phyloP scores from a whole-genome alignment of 2,329 filamentous ascomycete species.

The Fusarium devonianum region DNA sequence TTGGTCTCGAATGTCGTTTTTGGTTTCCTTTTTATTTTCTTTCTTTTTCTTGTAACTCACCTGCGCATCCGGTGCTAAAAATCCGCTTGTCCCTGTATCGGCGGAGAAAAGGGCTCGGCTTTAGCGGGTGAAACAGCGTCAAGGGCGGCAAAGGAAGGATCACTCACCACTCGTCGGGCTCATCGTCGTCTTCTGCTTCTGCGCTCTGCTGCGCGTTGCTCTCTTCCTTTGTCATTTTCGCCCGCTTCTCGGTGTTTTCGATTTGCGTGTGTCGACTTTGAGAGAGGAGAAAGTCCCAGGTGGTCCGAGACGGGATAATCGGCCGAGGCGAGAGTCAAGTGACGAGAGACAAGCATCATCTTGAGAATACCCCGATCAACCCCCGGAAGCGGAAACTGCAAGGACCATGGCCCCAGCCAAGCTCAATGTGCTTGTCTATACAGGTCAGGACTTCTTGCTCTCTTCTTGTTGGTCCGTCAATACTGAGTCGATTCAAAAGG shows the following conservation, averaged over 20 bases:
- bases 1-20: no score
- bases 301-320: conserved; percentile 39
- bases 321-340: conserved; percentile 38
- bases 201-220: conserved; percentile 49
- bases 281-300: conserved; percentile 19
- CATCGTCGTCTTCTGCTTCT: conserved; percentile 64
- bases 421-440: conserved; percentile 93
- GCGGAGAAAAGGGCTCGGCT: conserved; percentile 39
- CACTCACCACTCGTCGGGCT: conserved; percentile 91
- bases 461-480: background rate
- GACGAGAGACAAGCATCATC: conserved; percentile 13
- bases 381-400: background rate
- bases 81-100: conserved; percentile 89
- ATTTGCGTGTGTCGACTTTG: conserved; percentile 9
- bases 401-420: conserved; percentile 68
- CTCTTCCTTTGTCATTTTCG: conserved; percentile 61
- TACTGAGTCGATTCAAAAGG: conserved; percentile 57
- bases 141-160: conserved; percentile 1
- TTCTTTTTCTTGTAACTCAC: conserved; percentile 55
- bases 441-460: conserved; percentile 62
- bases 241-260: background rate
- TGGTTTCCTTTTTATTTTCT: background rate
- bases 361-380: conserved; percentile 1
- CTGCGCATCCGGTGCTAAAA: conserved; percentile 92
- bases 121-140: conserved; percentile 6